Evolutionary conservation across 208 protist species (phyloP), one percentile per base, ranked within the genome.

Genomic region (Phytomonas serpens): DNA sequence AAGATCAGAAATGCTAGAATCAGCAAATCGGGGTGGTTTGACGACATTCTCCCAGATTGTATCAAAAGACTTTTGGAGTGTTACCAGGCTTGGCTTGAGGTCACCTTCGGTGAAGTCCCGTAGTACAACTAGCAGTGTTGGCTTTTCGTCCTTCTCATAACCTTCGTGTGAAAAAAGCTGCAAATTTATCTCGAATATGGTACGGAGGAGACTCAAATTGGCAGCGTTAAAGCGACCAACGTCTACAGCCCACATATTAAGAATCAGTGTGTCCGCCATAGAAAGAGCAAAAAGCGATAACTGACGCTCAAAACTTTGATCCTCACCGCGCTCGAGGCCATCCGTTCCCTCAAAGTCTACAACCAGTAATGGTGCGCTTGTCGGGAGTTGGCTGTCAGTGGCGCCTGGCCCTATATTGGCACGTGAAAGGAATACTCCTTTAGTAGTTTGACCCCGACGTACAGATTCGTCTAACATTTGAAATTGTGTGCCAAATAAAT

Each of bases 311-410:
- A 99, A 98, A 64, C 83, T 92, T 67, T 96, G 93, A 73, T 99
- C 90, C 76, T 99, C 97, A 34, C 97, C 97, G 30, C 97, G 88
- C 80, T 99, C 98, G 64, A 97, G 77, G 63, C 92, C 89, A 76
- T 99, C 98, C 4, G 97, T 99, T 73, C 98, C 98, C 68, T 99
- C 98, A 69, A 99, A 97, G 74, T 99, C 98, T 27, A 99, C 64
- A 19, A 99, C 93, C 27, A 99, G 71, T 29, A 97, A 77, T 4
- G 86, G 88, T 38, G 69, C 67, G 27, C 63, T 19, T 1, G 65
- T 23, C 11, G 5, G 6, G 23, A 38, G 3, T 29, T 61, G 66
- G 37, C 9, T 40, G n/a, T 9, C 14, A 29, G 63, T 51, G 34
- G 75, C 34, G 64, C 42, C 51, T 32, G 73, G 61, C 2, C 69